These are phyloP conservation scores for Arbutus unedo DNA, from an alignment of 148 eudicot genomes.

Conservation along the genomic window DNA sequence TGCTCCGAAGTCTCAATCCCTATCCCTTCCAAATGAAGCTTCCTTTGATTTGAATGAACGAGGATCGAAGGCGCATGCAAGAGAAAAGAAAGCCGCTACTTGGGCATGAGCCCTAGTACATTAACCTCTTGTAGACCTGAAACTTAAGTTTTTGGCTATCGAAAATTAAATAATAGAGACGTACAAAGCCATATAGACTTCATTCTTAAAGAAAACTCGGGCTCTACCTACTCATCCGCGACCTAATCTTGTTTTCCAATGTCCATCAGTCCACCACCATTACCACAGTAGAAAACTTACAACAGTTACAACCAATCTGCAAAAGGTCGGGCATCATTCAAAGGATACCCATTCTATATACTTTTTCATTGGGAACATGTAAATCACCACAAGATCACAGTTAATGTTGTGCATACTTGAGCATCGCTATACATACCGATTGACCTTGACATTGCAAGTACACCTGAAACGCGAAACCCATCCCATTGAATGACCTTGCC, in stretches of 20 bases:
- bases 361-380: not conserved
- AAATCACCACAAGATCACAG: not conserved
- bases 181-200: not conserved
- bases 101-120: too few species aligned
- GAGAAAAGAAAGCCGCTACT: too few species aligned
- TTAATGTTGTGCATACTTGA: not conserved
- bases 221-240: not conserved
- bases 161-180: too few species aligned
- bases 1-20: too few species aligned
- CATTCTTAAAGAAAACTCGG: not conserved
- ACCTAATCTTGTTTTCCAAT: not conserved
- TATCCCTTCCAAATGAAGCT: too few species aligned
- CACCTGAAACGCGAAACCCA: slow-evolving; percentile 61
- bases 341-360: not conserved
- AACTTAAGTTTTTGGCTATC: too few species aligned
- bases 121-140: too few species aligned
- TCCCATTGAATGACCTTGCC: slow-evolving; percentile 60
- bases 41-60: too few species aligned
- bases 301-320: not conserved
- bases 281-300: not conserved
- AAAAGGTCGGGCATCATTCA: not conserved
- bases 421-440: slow-evolving; percentile 39
- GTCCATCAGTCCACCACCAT: not conserved
- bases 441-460: slow-evolving; percentile 67
- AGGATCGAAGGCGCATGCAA: too few species aligned